These are phyloP conservation scores for Vitis hybrid DNA, from an alignment of 177 flowering plant genomes.

Conservation along the genomic window DNA sequence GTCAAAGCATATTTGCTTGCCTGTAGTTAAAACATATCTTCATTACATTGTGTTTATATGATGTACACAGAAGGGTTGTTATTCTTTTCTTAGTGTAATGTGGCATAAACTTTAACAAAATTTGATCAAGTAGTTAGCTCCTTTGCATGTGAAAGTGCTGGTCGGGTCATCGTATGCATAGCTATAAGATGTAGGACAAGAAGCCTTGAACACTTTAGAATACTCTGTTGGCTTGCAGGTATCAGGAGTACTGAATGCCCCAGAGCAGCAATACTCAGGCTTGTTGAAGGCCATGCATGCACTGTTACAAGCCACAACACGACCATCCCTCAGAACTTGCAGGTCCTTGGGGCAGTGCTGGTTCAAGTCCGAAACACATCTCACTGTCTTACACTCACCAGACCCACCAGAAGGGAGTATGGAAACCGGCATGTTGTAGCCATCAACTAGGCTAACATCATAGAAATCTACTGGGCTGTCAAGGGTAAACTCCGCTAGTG, in stretches of 20 bases:
- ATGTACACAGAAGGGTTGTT: not conserved
- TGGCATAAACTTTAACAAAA: slow-evolving; percentile 23
- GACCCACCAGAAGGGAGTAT: slow-evolving; percentile 24
- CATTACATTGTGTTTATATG: too few relatives aligned
- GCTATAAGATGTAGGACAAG: slow-evolving; percentile 38
- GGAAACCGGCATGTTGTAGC: slow-evolving; percentile 35
- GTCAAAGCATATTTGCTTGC: too few relatives aligned
- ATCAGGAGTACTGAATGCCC: slow-evolving; percentile 20
- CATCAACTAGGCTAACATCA: slow-evolving; percentile 46
- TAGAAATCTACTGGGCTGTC: slow-evolving; percentile 26
- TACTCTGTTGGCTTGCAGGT: slow-evolving; percentile 27
- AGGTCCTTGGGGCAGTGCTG: slow-evolving; percentile 22
- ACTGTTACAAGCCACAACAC: slow-evolving; percentile 37
- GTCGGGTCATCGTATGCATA: slow-evolving; percentile 50
- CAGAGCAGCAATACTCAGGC: slow-evolving; percentile 33
- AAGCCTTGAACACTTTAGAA: slow-evolving; percentile 27
- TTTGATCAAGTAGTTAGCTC: slow-evolving; percentile 30
- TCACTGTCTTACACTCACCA: slow-evolving; percentile 17
- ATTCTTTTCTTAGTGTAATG: not conserved
- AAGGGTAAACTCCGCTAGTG: slow-evolving; percentile 36
- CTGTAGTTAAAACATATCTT: too few relatives aligned
- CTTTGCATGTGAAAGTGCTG: slow-evolving; percentile 40
- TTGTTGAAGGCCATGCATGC: slow-evolving; percentile 34
- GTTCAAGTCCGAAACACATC: slow-evolving; percentile 30
- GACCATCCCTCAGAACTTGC: slow-evolving; percentile 16